Percentiles rank a stretch among this genome's conserved stretches.
Conservation (phyloP, 768 basidiomycete species). For the Tulasnella sp. region DNA sequence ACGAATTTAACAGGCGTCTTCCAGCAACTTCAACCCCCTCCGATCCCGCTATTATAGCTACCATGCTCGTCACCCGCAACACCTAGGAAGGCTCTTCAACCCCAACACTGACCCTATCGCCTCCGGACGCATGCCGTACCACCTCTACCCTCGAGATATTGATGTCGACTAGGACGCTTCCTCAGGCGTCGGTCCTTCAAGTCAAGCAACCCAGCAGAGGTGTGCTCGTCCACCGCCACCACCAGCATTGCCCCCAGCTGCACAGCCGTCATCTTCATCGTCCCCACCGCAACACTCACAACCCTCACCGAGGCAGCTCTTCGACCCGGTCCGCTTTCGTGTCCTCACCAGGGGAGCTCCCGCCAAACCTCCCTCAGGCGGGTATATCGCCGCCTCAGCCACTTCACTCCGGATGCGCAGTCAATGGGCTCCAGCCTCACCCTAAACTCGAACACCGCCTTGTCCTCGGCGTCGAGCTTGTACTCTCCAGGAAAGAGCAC, state of each 20-base stretch:
- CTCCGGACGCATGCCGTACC: constrained; percentile 28
- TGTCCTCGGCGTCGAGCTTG: constrained; percentile 33
- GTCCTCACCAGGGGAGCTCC: constrained; percentile 43
- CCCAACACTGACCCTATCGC: constrained; percentile 59
- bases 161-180: constrained; percentile 51
- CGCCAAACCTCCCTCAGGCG: constrained; percentile 42
- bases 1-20: constrained; percentile 60
- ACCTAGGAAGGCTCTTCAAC: constrained; percentile 48
- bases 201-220: constrained; percentile 10
- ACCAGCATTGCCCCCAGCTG: constrained; percentile 20
- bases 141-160: constrained; percentile 33
- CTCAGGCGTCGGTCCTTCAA: constrained; percentile 33
- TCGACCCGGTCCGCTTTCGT: constrained; percentile 80
- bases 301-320: constrained; percentile 43
- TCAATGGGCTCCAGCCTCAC: constrained; percentile 19
- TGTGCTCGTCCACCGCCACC: constrained; percentile 20
- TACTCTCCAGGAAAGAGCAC: constrained; percentile 32
- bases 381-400: constrained; percentile 16
- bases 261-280: constrained; percentile 17
- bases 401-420: constrained; percentile 45
- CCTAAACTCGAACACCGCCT: constrained; percentile 18
- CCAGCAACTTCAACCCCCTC: constrained; percentile 28
- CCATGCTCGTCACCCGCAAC: constrained; percentile 45
- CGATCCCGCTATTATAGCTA: too few species aligned
- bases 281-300: constrained; percentile 22